phyloP scores from a whole-genome alignment of 169 alveolate genomes.

The Plasmodium gallinaceum region DNA sequence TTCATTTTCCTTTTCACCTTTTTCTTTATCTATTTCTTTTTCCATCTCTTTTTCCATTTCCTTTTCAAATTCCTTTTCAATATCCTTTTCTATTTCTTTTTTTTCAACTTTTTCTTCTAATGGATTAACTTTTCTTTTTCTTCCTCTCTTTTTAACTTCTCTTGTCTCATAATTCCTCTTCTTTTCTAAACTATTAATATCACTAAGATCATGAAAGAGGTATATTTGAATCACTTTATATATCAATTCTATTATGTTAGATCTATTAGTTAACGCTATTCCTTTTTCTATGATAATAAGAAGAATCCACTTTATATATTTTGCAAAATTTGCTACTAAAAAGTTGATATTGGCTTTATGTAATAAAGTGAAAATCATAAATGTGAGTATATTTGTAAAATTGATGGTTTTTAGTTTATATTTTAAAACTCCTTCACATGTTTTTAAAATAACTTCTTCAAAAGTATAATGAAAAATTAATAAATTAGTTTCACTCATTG shows the following conservation, averaged over 20 bases:
- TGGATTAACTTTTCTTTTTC: slow-evolving; percentile 24
- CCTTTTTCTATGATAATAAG: slow-evolving; percentile 83
- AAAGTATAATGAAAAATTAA: slow-evolving; percentile 79
- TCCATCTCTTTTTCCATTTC: slow-evolving; percentile 10
- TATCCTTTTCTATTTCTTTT: neutral
- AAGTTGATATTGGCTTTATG: slow-evolving; percentile 80
- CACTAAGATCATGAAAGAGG: slow-evolving; percentile 44
- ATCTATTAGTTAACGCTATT: slow-evolving; percentile 32
- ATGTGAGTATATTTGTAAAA: slow-evolving; percentile 78
- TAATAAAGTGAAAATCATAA: slow-evolving; percentile 78
- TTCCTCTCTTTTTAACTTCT: slow-evolving; percentile 62
- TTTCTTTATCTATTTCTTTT: slow-evolving; percentile 4
- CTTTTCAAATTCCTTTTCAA: neutral
- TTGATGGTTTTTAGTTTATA: slow-evolving; percentile 73
- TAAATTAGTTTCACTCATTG: slow-evolving; percentile 80
- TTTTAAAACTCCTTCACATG: slow-evolving; percentile 80
- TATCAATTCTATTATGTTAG: slow-evolving; percentile 38
- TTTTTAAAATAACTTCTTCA: slow-evolving; percentile 80
- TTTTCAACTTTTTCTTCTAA: neutral
- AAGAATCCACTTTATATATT: slow-evolving; percentile 82
- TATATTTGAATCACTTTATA: slow-evolving; percentile 52
- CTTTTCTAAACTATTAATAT: neutral
- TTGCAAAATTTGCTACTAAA: slow-evolving; percentile 70
- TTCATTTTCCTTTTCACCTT: neutral
- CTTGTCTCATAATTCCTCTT: slow-evolving; percentile 1